These are phyloP conservation scores for Pythium volutum DNA, from an alignment of 352 stramenopile species.

Conservation along the genomic window DNA sequence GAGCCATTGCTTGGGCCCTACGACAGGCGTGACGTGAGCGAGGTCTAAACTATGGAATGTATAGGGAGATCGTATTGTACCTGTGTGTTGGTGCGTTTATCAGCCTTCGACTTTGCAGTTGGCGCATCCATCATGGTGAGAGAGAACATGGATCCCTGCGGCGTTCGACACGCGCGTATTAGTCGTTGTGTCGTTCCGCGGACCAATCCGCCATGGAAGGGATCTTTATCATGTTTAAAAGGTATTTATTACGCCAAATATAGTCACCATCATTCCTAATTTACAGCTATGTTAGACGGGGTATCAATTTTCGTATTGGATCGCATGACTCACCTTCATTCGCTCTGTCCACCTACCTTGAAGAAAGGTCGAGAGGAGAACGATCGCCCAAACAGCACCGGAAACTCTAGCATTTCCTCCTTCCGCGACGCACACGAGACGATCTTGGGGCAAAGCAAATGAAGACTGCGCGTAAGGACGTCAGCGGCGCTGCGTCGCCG, in stretches of 20 bases:
- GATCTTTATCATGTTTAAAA: neutral
- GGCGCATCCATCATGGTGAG: too few relatives aligned
- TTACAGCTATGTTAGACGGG: neutral
- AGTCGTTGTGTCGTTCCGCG: neutral
- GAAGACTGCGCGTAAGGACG: neutral
- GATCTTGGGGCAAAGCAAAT: neutral
- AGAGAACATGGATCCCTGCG: neutral
- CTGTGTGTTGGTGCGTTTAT: too few relatives aligned
- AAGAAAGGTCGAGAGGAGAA: neutral
- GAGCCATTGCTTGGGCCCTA: slow-evolving; percentile 44
- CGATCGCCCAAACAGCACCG: neutral
- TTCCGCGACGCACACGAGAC: neutral
- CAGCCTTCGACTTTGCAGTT: too few relatives aligned
- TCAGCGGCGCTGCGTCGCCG: neutral
- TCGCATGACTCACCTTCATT: neutral
- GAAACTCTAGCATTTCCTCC: too few relatives aligned
- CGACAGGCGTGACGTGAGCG: neutral
- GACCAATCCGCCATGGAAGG: slow-evolving; percentile 5
- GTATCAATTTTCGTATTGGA: slow-evolving; percentile 1
- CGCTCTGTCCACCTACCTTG: slow-evolving; percentile 2
- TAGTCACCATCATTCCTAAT: neutral
- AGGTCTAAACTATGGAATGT: slow-evolving; percentile 13
- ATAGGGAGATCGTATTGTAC: too few relatives aligned
- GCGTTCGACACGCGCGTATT: neutral
- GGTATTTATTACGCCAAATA: too few relatives aligned